phyloP scores from a whole-genome alignment of 495 filamentous ascomycete species.

The Tuber microsphaerosporum region DNA sequence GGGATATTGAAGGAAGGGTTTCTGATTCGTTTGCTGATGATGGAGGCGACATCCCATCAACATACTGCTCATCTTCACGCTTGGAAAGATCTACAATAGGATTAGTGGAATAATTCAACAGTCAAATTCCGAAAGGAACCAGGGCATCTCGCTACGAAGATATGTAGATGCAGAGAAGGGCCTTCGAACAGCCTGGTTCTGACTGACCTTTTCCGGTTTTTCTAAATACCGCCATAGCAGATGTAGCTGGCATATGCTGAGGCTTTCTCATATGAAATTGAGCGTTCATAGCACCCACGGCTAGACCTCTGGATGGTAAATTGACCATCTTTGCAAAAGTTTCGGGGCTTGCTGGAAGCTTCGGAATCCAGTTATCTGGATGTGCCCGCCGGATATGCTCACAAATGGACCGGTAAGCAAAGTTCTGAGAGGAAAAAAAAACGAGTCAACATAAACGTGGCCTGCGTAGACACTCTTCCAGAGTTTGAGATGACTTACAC shows the following conservation, averaged over 20 bases:
- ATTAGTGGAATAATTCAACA: not conserved
- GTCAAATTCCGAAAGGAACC: not conserved
- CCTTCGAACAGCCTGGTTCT: not conserved
- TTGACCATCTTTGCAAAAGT: conserved; percentile 58
- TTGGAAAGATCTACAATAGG: conserved; percentile 22
- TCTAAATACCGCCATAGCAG: conserved; percentile 19
- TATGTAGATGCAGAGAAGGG: not conserved
- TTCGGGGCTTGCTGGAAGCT: conserved; percentile 97
- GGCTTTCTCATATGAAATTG: conserved; percentile 26
- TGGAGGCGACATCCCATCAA: conserved; percentile 37
- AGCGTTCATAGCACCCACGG: not conserved
- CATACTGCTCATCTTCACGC: conserved; percentile 39
- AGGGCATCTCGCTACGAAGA: not conserved
- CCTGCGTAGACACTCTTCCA: conserved; percentile 16
- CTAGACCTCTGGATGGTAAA: conserved; percentile 19
- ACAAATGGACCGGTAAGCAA: conserved; percentile 88
- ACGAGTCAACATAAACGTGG: conserved; percentile 16
- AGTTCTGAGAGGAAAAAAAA: conserved; percentile 27
- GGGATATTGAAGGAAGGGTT: conserved; percentile 34
- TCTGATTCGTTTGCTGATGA: conserved; percentile 41
- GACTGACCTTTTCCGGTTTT: conserved; percentile 32
- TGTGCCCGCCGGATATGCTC: conserved; percentile 98
- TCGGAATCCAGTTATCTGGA: conserved; percentile 94
- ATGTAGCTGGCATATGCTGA: conserved; percentile 12
- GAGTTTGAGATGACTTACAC: conserved; percentile 58